Evolutionary conservation across 108 stramenopile species (phyloP), one percentile per base, ranked within the genome.

Genomic region (Schizochytrium sp.): DNA sequence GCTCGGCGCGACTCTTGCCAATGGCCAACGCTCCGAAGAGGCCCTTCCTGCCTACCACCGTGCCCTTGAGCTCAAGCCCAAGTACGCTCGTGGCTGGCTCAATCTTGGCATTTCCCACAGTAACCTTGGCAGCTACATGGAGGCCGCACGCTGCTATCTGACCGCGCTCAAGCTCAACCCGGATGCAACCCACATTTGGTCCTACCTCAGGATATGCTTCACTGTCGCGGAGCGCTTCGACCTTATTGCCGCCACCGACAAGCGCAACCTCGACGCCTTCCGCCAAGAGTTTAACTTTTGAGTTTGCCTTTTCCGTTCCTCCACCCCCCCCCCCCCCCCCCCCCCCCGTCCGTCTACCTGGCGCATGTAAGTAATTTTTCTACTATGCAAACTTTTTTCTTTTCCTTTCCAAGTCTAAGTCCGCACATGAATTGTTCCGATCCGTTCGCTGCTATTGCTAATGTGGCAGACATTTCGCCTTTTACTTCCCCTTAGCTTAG

Each of bases 1-100:
- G 92, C 90, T 99, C 25, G 98, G 97, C 8, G 98, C 98, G 5
- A 98, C 98, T 4, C 91, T 99, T 55, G 98, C 98, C n/a, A 99
- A 99, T 89, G 90, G 95, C 34, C 95, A 95, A 90, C 94, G 92
- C 69, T 94, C 94, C 88, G 96, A 96, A 21, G 92, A 96, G 87
- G 98, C 97, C 10, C 92, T 97, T 8, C 94, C 95, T 5, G 93
- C 93, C 6, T 97, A 97, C 91, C 92, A 94, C n/a, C 87, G 83
- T 55, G 97, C 97, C 0, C 87, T 99, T 71, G 89, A 93, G 48
- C 89, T 97, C 47, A 97, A 97, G 87, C 98, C 98, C 41, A 93
- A 95, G 92, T 99, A 97, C 92, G 96, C 97, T 4, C 93, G 98
- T 5, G 97, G 95, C 47, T 98, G 97, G 98, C 90, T 98, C n/a